Evolutionary conservation across 1,284 basidiomycete genomes (phyloP).

Genomic region (Ustilago hordei): DNA sequence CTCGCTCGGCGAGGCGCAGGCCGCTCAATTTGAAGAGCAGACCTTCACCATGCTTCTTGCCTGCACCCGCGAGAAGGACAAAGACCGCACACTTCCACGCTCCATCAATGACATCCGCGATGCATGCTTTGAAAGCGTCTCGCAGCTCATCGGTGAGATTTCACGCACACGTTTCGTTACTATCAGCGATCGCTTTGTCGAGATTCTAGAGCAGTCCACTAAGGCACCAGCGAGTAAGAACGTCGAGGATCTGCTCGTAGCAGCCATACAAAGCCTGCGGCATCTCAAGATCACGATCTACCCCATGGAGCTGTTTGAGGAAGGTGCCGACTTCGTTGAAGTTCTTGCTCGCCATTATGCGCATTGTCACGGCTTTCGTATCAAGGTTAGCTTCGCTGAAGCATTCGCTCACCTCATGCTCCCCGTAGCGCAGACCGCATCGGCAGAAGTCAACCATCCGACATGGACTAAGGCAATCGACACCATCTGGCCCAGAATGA

Average conservation of each 20-base stretch:
- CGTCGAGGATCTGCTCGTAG: constrained; percentile 60
- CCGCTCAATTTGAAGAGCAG: constrained; percentile 48
- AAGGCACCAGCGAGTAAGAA: constrained; percentile 55
- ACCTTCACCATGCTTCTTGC: constrained; percentile 61
- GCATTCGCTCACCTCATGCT: constrained; percentile 83
- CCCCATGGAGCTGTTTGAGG: constrained; percentile 92
- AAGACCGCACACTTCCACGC: constrained; percentile 44
- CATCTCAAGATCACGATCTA: constrained; percentile 74
- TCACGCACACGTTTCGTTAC: constrained; percentile 59
- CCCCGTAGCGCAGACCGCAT: constrained; percentile 89
- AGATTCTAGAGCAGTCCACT: constrained; percentile 60
- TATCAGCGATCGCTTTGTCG: constrained; percentile 64
- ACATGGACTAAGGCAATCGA: constrained; percentile 92
- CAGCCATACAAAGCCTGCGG: constrained; percentile 62
- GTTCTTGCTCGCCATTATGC: constrained; percentile 84
- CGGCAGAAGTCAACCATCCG: constrained; percentile 95
- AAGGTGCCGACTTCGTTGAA: constrained; percentile 90
- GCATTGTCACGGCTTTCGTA: constrained; percentile 82
- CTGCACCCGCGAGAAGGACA: constrained; percentile 59
- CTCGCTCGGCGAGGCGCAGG: constrained; percentile 43
- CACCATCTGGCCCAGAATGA: constrained; percentile 83
- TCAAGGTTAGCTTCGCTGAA: constrained; percentile 89
- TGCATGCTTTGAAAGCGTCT: constrained; percentile 60
- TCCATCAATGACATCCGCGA: constrained; percentile 52
- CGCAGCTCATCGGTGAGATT: constrained; percentile 62